These are phyloP conservation scores for Ganoderma boninense DNA, from an alignment of 1,284 basidiomycete species.

Conservation along the genomic window DNA sequence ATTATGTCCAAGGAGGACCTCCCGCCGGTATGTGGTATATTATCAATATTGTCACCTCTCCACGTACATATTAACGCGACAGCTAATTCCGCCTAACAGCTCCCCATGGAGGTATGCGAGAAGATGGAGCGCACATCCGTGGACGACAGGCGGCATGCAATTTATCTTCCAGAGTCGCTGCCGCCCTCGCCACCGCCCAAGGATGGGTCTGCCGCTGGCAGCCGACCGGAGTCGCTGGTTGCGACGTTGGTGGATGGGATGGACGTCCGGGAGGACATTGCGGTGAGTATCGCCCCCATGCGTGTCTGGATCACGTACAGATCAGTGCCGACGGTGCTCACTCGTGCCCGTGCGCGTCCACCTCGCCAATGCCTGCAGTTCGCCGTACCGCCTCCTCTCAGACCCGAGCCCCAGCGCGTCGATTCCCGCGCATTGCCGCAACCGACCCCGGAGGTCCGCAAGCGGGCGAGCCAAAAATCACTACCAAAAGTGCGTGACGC, in stretches of 20 bases:
- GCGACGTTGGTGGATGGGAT: conserved; percentile 28
- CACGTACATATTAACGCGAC: conserved; percentile 10
- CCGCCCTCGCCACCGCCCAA: conserved; percentile 20
- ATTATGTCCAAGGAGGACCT: conserved; percentile 42
- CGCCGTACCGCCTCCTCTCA: conserved; percentile 20
- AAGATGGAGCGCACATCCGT: conserved; percentile 50
- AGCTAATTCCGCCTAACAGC: conserved; percentile 43
- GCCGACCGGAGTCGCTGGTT: conserved; percentile 23
- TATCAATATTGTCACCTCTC: conserved; percentile 9
- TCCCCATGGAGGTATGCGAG: conserved; percentile 60
- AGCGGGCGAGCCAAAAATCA: conserved; percentile 30
- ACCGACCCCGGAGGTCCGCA: conserved; percentile 15
- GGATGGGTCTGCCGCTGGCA: conserved; percentile 17
- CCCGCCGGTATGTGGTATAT: conserved; percentile 53
- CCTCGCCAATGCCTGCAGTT: conserved; percentile 29
- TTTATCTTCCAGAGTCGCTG: conserved; percentile 26
- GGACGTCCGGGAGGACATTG: conserved; percentile 38
- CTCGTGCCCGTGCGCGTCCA: conserved; percentile 10
- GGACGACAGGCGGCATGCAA: conserved; percentile 39
- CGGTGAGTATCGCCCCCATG: conserved; percentile 24
- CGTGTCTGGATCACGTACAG: conserved; percentile 20
- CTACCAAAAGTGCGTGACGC: conserved; percentile 28
- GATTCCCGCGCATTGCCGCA: conserved; percentile 15
- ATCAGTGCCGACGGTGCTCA: conserved; percentile 16
- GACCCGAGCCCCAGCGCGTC: conserved; percentile 15